Evolutionary conservation across 1,139 yeast species (phyloP), one percentile per base, ranked within the genome.

Genomic region (Geotrichum aggregatum): DNA sequence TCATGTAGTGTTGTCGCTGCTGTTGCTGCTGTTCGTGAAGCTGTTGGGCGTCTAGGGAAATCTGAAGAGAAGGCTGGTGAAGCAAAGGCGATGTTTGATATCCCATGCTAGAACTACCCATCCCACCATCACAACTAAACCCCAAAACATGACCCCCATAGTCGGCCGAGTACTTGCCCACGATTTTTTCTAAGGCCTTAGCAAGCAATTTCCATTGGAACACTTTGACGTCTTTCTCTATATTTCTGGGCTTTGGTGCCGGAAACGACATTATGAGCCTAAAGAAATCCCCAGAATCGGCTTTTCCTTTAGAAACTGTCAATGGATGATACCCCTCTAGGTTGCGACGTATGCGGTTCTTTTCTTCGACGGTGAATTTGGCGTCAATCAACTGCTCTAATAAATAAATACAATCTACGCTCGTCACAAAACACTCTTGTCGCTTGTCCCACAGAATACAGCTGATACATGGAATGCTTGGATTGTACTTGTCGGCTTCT

Each of bases 171-270:
- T 83, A 84, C 65, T 83, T 83, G 42, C 82, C 73, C 46, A 82
- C 73, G n/a, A 83, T 84, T 62, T 80, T 83, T 39, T 72, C 69
- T 49, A 83, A 64, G 0, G 89, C 88, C 42, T 69, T 71, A 41
- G 72, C 75, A 34, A 83, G 68, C 52, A 76, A 74, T 21, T 68
- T 61, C 89, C 89, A 83, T 34, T 73, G 72, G 61, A 83, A 80
- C 3, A 83, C 88, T 63, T 83, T 83, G 58, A 83, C 79, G 63
- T 83, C 87, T 64, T 84, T 84, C 61, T 82, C 89, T 52, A 84
- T 84, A 61, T 82, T 83, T 44, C 89, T 69, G 2, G 89, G 89
- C 58, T 82, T 74, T 1, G 91, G 89, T 49, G 76, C 76, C 33
- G 78, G 79, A 73, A 79, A 83, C 44, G 76, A 69, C 89, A 83